phyloP scores from a whole-genome alignment of 495 filamentous ascomycete genomes.

The Talaromyces proteolyticus region DNA sequence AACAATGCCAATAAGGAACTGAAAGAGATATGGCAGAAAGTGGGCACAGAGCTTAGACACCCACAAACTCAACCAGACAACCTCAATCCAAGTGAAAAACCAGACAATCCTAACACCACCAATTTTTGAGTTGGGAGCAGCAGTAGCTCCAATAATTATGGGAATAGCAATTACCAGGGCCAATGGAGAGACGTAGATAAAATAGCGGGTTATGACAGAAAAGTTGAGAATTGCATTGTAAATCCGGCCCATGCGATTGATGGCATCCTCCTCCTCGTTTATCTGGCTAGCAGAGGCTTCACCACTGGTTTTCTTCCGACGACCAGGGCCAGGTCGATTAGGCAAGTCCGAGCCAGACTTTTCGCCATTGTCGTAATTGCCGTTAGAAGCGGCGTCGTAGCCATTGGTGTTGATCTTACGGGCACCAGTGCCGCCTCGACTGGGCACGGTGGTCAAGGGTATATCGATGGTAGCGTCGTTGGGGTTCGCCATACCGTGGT shows the following conservation, averaged over 20 bases:
- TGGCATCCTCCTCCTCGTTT: conserved; percentile 43
- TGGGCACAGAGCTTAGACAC: conserved; percentile 76
- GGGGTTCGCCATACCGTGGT: conserved; percentile 31
- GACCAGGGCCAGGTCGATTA: conserved; percentile 41
- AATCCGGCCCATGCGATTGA: conserved; percentile 81
- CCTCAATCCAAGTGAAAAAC: conserved; percentile 89
- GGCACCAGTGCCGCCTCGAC: conserved; percentile 34
- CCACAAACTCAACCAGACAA: conserved; percentile 88
- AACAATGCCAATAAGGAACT: conserved; percentile 82
- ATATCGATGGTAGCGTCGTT: conserved; percentile 58
- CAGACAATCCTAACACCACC: conserved; percentile 63
- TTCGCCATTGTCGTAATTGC: conserved; percentile 11
- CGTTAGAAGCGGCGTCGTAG: conserved; percentile 11
- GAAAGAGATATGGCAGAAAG: conserved; percentile 73
- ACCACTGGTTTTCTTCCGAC: conserved; percentile 47
- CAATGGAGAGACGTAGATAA: conserved; percentile 82
- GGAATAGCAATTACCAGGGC: conserved; percentile 70
- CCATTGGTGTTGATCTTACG: conserved; percentile 29
- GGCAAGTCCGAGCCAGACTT: conserved; percentile 13
- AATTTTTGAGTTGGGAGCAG: conserved; percentile 45
- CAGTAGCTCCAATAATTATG: conserved; percentile 67
- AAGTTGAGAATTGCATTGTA: conserved; percentile 83
- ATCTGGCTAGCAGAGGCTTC: conserved; percentile 30
- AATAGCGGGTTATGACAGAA: conserved; percentile 79
- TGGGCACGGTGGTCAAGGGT: conserved; percentile 38